Percentiles rank a stretch among this genome's conserved stretches.
Conservation (phyloP, 2,329 filamentous ascomycete species). For the Bipolaris gigantea region DNA sequence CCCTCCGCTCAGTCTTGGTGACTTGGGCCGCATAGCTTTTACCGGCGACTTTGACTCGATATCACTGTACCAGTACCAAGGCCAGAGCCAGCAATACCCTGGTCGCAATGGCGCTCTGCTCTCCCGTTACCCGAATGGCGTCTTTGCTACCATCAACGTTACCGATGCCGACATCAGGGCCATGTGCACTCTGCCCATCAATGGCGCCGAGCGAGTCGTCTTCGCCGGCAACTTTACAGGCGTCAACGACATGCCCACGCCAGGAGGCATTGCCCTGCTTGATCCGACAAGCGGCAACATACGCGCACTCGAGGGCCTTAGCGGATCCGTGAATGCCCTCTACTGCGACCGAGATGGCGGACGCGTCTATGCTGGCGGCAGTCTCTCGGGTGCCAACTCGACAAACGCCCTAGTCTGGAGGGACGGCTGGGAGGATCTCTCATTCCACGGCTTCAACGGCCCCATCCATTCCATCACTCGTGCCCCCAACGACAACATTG, state of each 20-base stretch:
- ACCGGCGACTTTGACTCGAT: constrained; percentile 89
- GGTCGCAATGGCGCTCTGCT: constrained; percentile 79
- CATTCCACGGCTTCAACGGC: constrained; percentile 94
- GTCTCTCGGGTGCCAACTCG: constrained; percentile 77
- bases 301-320: constrained; percentile 75
- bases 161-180: constrained; percentile 83
- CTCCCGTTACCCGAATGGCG: constrained; percentile 80
- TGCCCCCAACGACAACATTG: constrained; percentile 76
- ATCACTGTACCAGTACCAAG: constrained; percentile 83
- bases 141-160: constrained; percentile 71
- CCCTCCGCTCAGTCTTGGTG: constrained; percentile 74
- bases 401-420: constrained; percentile 89
- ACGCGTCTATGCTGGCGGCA: constrained; percentile 89
- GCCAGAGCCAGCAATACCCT: constrained; percentile 70
- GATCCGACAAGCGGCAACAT: constrained; percentile 71
- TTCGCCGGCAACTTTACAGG: constrained; percentile 96
- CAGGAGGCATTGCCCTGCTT: constrained; percentile 77
- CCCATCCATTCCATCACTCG: constrained; percentile 84
- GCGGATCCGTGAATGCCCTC: constrained; percentile 79
- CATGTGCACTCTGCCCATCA: constrained; percentile 78
- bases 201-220: constrained; percentile 74
- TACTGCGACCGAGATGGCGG: constrained; percentile 76
- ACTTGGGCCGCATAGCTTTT: constrained; percentile 80
- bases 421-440: constrained; percentile 71
- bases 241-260: constrained; percentile 73